phyloP scores from a whole-genome alignment of 2,329 filamentous ascomycete species.

The Penicillium brevicompactum region DNA sequence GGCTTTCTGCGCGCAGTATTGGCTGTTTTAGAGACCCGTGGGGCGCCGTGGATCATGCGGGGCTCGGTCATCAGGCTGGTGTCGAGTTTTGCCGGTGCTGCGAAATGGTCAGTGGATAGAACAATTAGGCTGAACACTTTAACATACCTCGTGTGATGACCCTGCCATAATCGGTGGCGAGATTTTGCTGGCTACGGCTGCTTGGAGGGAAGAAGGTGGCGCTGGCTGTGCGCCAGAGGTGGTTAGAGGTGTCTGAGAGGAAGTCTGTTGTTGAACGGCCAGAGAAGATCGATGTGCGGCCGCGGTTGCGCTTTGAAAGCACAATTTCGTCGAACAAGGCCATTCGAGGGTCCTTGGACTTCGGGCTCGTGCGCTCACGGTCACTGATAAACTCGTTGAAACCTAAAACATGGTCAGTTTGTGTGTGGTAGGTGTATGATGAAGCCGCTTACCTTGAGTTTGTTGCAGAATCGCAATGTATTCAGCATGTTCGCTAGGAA shows the following conservation, averaged over 20 bases:
- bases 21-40: conserved; percentile 55
- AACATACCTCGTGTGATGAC: conserved; percentile 53
- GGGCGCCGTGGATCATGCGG: conserved; percentile 84
- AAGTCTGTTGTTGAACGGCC: conserved; percentile 54
- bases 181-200: conserved; percentile 48
- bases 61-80: conserved; percentile 88
- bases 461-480: conserved; percentile 66
- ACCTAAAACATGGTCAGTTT: conserved; percentile 35
- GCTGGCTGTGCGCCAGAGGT: conserved; percentile 65
- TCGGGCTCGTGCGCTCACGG: conserved; percentile 56
- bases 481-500: conserved; percentile 65
- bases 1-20: conserved; percentile 47
- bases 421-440: not conserved
- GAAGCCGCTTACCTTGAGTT: conserved; percentile 56
- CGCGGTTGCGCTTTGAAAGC: conserved; percentile 64
- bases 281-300: conserved; percentile 60
- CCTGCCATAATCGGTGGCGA: conserved; percentile 54
- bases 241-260: conserved; percentile 64
- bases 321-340: conserved; percentile 68
- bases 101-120: conserved; percentile 44
- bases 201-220: conserved; percentile 58
- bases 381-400: conserved; percentile 69
- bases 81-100: conserved; percentile 82
- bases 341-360: conserved; percentile 57
- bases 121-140: conserved; percentile 4